Conservation (phyloP, 805 yeast species). For the Wickerhamiella lipophila region DNA sequence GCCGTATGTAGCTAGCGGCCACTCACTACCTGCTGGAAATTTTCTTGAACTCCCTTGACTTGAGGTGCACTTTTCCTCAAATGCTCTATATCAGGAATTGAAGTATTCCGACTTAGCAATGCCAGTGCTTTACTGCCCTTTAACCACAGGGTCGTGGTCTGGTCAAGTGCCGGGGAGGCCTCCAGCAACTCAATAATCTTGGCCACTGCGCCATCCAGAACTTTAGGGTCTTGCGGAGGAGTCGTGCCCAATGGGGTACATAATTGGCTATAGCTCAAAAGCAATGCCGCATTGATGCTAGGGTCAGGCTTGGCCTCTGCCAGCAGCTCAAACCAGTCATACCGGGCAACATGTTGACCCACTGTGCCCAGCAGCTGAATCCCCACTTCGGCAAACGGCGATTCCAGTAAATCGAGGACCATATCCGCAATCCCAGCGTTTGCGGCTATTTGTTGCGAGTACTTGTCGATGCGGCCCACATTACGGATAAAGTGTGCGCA, state of each 20-base stretch:
- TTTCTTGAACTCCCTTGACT: background rate
- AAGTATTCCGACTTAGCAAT: background rate
- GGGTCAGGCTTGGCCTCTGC: constrained; percentile 3
- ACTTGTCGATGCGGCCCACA: constrained; percentile 7
- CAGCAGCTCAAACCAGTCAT: background rate
- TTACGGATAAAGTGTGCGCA: constrained; percentile 12
- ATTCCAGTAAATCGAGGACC: background rate
- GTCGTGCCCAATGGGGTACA: constrained; percentile 1
- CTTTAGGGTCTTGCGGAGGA: background rate
- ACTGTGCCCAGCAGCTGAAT: constrained; percentile 11
- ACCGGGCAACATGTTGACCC: background rate
- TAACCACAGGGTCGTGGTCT: constrained; percentile 9
- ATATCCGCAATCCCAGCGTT: background rate
- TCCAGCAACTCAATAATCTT: constrained; percentile 6
- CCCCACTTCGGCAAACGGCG: constrained; percentile 3
- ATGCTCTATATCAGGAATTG: background rate
- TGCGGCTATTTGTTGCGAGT: background rate
- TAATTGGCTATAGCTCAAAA: background rate
- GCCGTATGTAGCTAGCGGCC: too few relatives aligned
- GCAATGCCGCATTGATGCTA: constrained; percentile 4
- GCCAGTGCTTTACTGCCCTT: constrained; percentile 12
- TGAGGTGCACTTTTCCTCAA: constrained; percentile 4
- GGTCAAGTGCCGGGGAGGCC: constrained; percentile 2
- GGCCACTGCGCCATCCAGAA: background rate
- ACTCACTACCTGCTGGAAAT: background rate